Conservation (phyloP, 768 basidiomycete genomes). For the Tricholomella constricta region DNA sequence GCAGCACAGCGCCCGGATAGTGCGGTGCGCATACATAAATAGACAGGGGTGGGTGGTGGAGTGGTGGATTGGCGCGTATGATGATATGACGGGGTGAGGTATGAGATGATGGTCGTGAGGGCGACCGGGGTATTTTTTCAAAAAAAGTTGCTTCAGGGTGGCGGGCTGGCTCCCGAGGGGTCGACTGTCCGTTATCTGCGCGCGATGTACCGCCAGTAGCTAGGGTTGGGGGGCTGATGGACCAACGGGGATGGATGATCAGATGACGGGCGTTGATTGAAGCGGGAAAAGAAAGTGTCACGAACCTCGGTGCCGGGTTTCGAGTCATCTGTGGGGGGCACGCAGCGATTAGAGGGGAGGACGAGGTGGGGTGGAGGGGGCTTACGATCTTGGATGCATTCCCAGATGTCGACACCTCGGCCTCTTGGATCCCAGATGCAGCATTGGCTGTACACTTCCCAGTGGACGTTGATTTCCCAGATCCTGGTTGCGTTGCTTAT, state of each 20-base stretch:
- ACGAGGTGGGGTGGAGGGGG: constrained; percentile 19
- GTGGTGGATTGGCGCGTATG: constrained; percentile 8
- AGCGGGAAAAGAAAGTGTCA: neutral
- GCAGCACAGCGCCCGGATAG: neutral
- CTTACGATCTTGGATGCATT: constrained; percentile 71
- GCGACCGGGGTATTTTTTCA: constrained; percentile 8
- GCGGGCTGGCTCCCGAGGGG: too few species aligned
- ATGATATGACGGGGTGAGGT: neutral
- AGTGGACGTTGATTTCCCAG: constrained; percentile 70
- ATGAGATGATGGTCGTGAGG: constrained; percentile 18
- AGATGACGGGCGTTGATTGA: constrained; percentile 11
- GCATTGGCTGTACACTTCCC: constrained; percentile 67
- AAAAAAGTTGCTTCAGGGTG: too few species aligned
- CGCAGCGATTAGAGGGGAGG: constrained; percentile 4
- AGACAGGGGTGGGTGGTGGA: too few species aligned
- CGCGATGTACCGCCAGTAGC: constrained; percentile 51
- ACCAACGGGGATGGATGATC: constrained; percentile 1
- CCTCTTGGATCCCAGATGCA: constrained; percentile 69
- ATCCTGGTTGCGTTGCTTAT: constrained; percentile 69
- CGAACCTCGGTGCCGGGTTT: constrained; percentile 49
- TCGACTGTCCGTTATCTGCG: constrained; percentile 48
- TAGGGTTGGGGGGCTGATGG: constrained; percentile 44
- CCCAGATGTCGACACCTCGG: constrained; percentile 75
- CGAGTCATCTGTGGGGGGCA: constrained; percentile 58
- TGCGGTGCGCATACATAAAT: constrained; percentile 9